A percentile compares a stretch with the other conserved stretches of the same genome.
phyloP scores from a whole-genome alignment of 2,329 filamentous ascomycete species.

The Alternaria atra region DNA sequence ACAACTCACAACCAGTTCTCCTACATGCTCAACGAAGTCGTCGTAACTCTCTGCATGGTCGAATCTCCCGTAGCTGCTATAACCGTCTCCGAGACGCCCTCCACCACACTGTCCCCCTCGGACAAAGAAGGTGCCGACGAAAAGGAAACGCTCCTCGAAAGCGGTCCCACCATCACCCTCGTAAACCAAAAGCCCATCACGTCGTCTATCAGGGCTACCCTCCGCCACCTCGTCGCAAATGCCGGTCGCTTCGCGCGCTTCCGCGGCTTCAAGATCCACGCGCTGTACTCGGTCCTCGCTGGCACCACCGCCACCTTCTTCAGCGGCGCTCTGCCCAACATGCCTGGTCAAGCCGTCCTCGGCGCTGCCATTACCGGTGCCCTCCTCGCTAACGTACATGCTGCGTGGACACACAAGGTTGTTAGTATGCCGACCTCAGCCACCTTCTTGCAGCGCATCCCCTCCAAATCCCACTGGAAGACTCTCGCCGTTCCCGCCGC shows the following conservation, averaged over 20 bases:
- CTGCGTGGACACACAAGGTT: conserved; percentile 86
- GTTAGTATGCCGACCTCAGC: conserved; percentile 74
- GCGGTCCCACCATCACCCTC: conserved; percentile 52
- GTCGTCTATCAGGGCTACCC: conserved; percentile 65
- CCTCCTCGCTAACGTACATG: conserved; percentile 71
- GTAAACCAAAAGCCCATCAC: conserved; percentile 68
- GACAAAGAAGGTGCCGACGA: conserved; percentile 49
- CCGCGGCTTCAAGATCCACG: conserved; percentile 69
- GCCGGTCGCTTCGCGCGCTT: conserved; percentile 73
- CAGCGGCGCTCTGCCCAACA: conserved; percentile 49
- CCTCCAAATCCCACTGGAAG: conserved; percentile 70
- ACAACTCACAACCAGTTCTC: conserved; percentile 34
- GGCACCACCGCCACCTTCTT: conserved; percentile 57
- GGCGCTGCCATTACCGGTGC: conserved; percentile 67
- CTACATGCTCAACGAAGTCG: conserved; percentile 68
- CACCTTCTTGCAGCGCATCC: conserved; percentile 72
- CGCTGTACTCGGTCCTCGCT: conserved; percentile 49
- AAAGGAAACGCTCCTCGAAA: conserved; percentile 52
- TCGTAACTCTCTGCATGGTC: conserved; percentile 70
- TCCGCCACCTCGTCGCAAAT: conserved; percentile 68
- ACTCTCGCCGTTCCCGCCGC: conserved; percentile 74
- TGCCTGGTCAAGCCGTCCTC: conserved; percentile 60
- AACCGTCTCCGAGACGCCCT: conserved; percentile 53
- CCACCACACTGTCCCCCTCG: conserved; percentile 48
- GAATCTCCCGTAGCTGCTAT: conserved; percentile 66